A percentile compares a stretch with the other conserved stretches of the same genome.
Evolutionary conservation across 805 yeast species (phyloP).

Genomic region (Schizosaccharomyces octosporus): DNA sequence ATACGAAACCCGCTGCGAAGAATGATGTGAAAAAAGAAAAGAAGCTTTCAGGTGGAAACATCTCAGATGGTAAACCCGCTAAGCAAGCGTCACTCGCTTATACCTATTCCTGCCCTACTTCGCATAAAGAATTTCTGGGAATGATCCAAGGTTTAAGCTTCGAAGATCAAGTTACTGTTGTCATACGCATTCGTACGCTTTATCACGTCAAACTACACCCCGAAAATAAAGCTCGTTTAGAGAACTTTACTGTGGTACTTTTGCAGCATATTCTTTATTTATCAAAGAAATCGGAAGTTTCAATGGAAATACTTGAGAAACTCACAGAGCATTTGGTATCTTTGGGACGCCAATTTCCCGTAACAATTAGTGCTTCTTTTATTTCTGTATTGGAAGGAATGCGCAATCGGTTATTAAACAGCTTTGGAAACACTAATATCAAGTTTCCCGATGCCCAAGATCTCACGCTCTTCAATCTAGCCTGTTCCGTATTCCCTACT

Average conservation of each 20-base stretch:
- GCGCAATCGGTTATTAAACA: slow-evolving; percentile 16
- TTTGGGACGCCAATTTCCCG: slow-evolving; percentile 41
- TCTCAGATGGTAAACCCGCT: not conserved
- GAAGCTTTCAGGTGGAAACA: not conserved
- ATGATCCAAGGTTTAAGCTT: slow-evolving; percentile 43
- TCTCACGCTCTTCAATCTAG: slow-evolving; percentile 37
- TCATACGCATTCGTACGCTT: slow-evolving; percentile 30
- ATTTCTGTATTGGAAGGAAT: slow-evolving; percentile 32
- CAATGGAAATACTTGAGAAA: slow-evolving; percentile 5
- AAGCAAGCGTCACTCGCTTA: slow-evolving; percentile 6
- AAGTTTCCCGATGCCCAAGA: slow-evolving; percentile 18
- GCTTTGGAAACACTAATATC: not conserved
- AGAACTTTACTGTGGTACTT: slow-evolving; percentile 5
- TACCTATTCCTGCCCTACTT: slow-evolving; percentile 24
- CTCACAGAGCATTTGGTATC: slow-evolving; percentile 21
- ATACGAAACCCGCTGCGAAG: slow-evolving; percentile 19
- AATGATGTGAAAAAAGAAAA: not conserved
- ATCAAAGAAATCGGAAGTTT: slow-evolving; percentile 11
- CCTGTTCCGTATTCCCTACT: slow-evolving; percentile 68
- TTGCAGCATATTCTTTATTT: slow-evolving; percentile 17
- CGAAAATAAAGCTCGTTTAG: slow-evolving; percentile 51
- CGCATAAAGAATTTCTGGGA: slow-evolving; percentile 38
- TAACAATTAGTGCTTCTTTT: slow-evolving; percentile 33
- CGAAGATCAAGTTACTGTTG: slow-evolving; percentile 20
- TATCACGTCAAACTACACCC: slow-evolving; percentile 56